A percentile compares a stretch with the other conserved stretches of the same genome.
Evolutionary conservation across 495 filamentous ascomycete species (phyloP).

Genomic region (Hypoxylon intermedium): DNA sequence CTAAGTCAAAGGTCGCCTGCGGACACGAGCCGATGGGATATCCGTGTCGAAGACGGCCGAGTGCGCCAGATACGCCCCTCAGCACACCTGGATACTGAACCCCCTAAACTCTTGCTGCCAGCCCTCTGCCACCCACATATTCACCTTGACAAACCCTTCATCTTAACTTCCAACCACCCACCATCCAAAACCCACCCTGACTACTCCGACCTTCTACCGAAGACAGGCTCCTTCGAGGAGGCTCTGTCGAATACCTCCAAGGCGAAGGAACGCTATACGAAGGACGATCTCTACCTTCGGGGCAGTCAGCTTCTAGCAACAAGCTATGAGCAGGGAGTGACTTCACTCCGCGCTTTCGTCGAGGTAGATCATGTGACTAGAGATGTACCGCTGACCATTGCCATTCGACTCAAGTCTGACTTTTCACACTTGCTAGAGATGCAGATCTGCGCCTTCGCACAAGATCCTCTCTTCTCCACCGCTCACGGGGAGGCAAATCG

Average conservation of each 20-base stretch:
- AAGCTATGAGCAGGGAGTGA: constrained; percentile 71
- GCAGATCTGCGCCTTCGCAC: constrained; percentile 77
- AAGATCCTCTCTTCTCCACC: constrained; percentile 71
- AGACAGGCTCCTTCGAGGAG: constrained; percentile 68
- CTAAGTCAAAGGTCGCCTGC: constrained; percentile 1
- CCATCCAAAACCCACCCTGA: constrained; percentile 46
- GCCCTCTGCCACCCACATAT: constrained; percentile 77
- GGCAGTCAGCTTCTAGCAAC: constrained; percentile 72
- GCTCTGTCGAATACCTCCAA: constrained; percentile 65
- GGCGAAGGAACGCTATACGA: constrained; percentile 68
- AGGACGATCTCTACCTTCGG: constrained; percentile 65
- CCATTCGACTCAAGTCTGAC: constrained; percentile 62
- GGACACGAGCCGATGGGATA: constrained; percentile 14
- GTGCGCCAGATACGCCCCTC: constrained; percentile 24
- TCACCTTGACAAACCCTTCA: constrained; percentile 77
- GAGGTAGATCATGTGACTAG: constrained; percentile 72
- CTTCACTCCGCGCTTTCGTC: constrained; percentile 74
- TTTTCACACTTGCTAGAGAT: constrained; percentile 64
- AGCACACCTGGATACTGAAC: constrained; percentile 5
- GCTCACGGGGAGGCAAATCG: constrained; percentile 50
- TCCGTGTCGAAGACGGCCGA: constrained; percentile 31
- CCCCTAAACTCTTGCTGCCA: constrained; percentile 57
- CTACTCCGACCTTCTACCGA: constrained; percentile 66
- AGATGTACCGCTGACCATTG: constrained; percentile 64
- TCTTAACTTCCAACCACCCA: constrained; percentile 54